Evolutionary conservation across 2,329 filamentous ascomycete genomes (phyloP), one percentile per base, ranked within the genome.

Genomic region (Drechslerella dactyloides): DNA sequence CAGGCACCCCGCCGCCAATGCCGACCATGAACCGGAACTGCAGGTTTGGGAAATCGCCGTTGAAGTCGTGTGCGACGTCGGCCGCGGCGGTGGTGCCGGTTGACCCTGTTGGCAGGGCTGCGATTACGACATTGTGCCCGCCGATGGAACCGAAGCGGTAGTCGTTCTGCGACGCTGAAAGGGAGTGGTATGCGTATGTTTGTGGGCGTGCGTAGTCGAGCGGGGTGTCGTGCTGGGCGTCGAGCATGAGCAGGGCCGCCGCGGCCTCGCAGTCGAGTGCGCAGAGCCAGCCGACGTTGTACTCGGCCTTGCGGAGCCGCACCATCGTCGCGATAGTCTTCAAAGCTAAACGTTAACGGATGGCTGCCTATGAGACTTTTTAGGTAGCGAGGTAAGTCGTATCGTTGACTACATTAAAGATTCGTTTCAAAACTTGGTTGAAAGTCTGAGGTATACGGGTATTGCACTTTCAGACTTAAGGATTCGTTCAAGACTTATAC

Each of bases 211-310:
- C 23, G n/a, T 21, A 4, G 69, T 59, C 3, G 75, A 15, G 50
- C 0, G 74, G 75, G 0, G 6, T 6, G 0, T 74, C 73, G 50
- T 80, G 77, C 46, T 74, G 64, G 62, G 78, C 76, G 24, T 81
- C 79, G 1, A 81, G 77, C 35, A 80, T 77, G 1, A 60, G 72
- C 30, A 73, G 62, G 0, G 79, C 79, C 2, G 79, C 80, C 33
- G 76, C 73, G 27, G 74, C 76, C 53, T 81, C 79, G 0, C 63
- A 74, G 0, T n/a, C 27, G 0, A 81, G 57, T 11, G 79, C 79
- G 40, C 78, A 80, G 7, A 81, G 78, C 79, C 79, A 80, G 15
- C 78, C 79, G 7, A 81, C 77, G 1, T 75, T 79, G 51, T 80
- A 81, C 0, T 46, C 60, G 11, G 19, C 19, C 30, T 59, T 59